A percentile compares a stretch with the other conserved stretches of the same genome.
phyloP scores from a whole-genome alignment of 192 early-diverging fungal species.

The Coemansia sp. region DNA sequence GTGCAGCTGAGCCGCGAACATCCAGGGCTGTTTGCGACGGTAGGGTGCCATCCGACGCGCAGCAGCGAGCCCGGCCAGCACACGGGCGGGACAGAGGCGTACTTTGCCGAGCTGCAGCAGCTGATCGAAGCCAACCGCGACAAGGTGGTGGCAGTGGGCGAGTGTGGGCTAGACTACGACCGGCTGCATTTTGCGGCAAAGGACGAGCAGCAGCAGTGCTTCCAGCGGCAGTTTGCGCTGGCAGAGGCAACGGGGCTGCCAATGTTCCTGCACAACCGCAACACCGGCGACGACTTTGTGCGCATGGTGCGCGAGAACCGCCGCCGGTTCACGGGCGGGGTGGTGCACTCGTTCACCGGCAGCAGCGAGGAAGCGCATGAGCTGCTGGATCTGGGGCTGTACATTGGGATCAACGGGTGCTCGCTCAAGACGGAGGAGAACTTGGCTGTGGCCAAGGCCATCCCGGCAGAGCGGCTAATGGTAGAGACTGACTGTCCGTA shows the following conservation, averaged over 20 bases:
- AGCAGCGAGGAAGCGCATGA: constrained; percentile 57
- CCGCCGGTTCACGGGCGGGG: constrained; percentile 59
- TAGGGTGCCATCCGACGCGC: constrained; percentile 82
- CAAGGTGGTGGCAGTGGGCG: constrained; percentile 86
- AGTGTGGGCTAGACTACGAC: constrained; percentile 94
- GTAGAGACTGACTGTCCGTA: constrained; percentile 93
- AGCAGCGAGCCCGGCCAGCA: constrained; percentile 63
- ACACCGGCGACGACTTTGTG: constrained; percentile 75
- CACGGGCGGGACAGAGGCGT: constrained; percentile 55
- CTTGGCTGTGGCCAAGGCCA: constrained; percentile 58
- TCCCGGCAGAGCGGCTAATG: constrained; percentile 80
- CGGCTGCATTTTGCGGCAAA: constrained; percentile 76
- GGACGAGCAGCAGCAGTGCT: constrained; percentile 69
- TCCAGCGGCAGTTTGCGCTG: constrained; percentile 75
- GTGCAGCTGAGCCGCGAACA: constrained; percentile 51
- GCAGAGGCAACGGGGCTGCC: constrained; percentile 72
- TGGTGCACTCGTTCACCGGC: constrained; percentile 90
- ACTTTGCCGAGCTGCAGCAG: constrained; percentile 52
- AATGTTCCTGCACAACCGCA: constrained; percentile 88
- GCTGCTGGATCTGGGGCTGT: constrained; percentile 63
- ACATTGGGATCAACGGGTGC: constrained; percentile 96
- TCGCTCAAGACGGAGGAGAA: constrained; percentile 87
- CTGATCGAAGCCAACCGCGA: constrained; percentile 30
- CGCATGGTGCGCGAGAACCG: constrained; percentile 57
- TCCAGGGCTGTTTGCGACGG: constrained; percentile 61